These are phyloP conservation scores for Prunus armeniaca DNA, from an alignment of 306 rosid genomes.

Conservation along the genomic window DNA sequence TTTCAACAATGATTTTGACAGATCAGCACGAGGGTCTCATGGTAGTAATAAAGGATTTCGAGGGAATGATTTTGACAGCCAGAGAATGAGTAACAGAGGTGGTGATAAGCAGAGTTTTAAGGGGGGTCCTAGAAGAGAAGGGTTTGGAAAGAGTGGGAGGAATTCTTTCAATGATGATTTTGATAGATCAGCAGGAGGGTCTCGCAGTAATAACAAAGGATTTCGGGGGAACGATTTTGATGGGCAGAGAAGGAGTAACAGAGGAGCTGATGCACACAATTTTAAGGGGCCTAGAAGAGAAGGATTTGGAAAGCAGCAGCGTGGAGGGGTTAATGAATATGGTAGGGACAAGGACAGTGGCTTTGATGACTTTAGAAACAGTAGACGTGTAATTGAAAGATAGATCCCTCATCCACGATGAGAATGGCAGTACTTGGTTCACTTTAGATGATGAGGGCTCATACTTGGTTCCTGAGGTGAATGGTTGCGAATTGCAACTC, in stretches of 20 bases:
- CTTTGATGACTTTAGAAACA: constrained; percentile 56
- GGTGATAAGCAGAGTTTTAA: constrained; percentile 19
- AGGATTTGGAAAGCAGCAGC: constrained; percentile 35
- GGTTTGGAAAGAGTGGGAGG: constrained; percentile 26
- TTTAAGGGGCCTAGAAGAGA: constrained; percentile 30
- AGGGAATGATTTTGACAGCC: constrained; percentile 30
- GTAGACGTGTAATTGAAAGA: constrained; percentile 79
- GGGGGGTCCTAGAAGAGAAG: constrained; percentile 31
- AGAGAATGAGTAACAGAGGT: constrained; percentile 39
- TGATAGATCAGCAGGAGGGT: constrained; percentile 5
- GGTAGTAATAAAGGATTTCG: constrained; percentile 35
- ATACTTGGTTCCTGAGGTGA: background rate
- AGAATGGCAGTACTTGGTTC: background rate
- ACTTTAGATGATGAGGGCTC: background rate
- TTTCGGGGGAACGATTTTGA: background rate
- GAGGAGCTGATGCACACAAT: constrained; percentile 22
- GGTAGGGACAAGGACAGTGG: constrained; percentile 36
- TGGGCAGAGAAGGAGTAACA: constrained; percentile 34
- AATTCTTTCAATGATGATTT: background rate
- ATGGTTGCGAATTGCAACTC: background rate
- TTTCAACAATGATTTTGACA: constrained; percentile 45
- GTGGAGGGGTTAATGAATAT: constrained; percentile 28
- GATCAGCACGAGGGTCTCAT: constrained; percentile 35
- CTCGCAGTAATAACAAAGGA: constrained; percentile 15
- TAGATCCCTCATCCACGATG: constrained; percentile 22